Evolutionary conservation across 2,329 filamentous ascomycete species (phyloP).

Genomic region (Fusarium sp.): DNA sequence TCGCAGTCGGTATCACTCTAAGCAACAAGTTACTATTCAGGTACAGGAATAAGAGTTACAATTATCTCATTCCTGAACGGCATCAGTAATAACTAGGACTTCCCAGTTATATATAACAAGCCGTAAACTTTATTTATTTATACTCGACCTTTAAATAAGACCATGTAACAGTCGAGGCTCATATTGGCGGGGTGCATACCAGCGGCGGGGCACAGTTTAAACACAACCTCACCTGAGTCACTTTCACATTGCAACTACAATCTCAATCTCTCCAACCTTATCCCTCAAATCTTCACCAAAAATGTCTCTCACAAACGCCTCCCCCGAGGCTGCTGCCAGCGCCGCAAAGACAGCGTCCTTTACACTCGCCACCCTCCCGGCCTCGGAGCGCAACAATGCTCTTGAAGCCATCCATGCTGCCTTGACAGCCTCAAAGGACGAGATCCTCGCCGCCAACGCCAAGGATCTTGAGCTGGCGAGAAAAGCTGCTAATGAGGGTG

Average conservation of each 20-base stretch:
- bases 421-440: slow-evolving; percentile 75
- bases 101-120: no score
- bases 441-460: slow-evolving; percentile 88
- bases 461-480: slow-evolving; percentile 82
- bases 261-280: neutral
- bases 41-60: neutral
- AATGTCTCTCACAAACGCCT: slow-evolving; percentile 93
- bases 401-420: slow-evolving; percentile 84
- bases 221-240: slow-evolving; percentile 32
- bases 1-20: slow-evolving; percentile 7
- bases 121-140: neutral
- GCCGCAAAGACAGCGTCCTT: slow-evolving; percentile 86
- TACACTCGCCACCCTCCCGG: slow-evolving; percentile 82
- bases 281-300: slow-evolving; percentile 3
- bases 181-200: slow-evolving; percentile 44
- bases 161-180: slow-evolving; percentile 3
- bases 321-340: slow-evolving; percentile 80
- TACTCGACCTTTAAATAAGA: neutral
- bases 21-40: neutral
- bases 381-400: slow-evolving; percentile 83
- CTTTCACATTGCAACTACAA: slow-evolving; percentile 8
- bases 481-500: slow-evolving; percentile 78
- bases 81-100: no score
- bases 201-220: slow-evolving; percentile 33
- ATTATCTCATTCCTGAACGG: neutral